Conservation (phyloP, 345 rosid species). For the rapeseed (Brassica napus) region DNA sequence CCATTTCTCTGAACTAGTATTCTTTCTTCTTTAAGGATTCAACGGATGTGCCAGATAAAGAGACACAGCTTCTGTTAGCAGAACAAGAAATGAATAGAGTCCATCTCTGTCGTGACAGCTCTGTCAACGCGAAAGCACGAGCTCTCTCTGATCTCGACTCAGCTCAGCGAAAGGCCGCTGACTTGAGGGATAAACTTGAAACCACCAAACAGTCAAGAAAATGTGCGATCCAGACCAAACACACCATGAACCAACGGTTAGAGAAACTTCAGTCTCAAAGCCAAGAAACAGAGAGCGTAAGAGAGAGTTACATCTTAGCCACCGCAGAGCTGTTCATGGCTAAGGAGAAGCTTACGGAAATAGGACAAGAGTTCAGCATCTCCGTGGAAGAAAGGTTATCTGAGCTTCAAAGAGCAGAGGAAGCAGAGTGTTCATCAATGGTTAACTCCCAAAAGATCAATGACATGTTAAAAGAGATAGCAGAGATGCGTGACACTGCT, state of each 20-base stretch:
- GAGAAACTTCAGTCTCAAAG: conserved; percentile 51
- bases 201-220: conserved; percentile 43
- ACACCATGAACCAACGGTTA: conserved; percentile 44
- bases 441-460: conserved; percentile 43
- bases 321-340: conserved; percentile 54
- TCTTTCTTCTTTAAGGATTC: conserved; percentile 16
- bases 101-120: conserved; percentile 43
- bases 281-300: conserved; percentile 51
- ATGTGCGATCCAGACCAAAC: conserved; percentile 43
- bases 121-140: conserved; percentile 46
- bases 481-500: conserved; percentile 51
- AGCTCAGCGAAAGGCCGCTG: conserved; percentile 48
- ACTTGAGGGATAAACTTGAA: conserved; percentile 44
- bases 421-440: conserved; percentile 53
- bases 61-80: conserved; percentile 53
- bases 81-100: conserved; percentile 55
- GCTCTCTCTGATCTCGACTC: conserved; percentile 54
- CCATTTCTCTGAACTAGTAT: conserved; percentile 7
- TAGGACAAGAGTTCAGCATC: conserved; percentile 67
- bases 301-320: conserved; percentile 50
- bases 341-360: conserved; percentile 59
- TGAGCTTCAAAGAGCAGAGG: conserved; percentile 66
- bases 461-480: conserved; percentile 57
- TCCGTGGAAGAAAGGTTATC: conserved; percentile 57
- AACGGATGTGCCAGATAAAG: conserved; percentile 51